Conservation (phyloP, 768 basidiomycete species). For the Podaxis pistillaris region DNA sequence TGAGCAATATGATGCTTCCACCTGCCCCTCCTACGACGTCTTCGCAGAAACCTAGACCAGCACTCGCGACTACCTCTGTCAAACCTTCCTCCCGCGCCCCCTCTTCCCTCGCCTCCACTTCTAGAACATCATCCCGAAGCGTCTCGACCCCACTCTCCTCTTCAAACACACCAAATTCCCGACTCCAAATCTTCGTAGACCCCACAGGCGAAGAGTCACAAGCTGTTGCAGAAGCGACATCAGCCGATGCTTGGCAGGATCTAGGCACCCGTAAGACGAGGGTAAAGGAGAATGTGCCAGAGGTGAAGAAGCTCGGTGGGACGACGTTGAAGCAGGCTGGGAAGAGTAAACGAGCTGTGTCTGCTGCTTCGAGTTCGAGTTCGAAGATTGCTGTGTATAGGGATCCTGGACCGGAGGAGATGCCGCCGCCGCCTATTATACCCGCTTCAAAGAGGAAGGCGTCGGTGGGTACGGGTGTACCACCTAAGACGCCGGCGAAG, state of each 20-base stretch:
- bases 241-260: slow-evolving; percentile 60
- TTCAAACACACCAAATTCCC: slow-evolving; percentile 41
- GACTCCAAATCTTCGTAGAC: slow-evolving; percentile 73
- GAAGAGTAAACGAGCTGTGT: slow-evolving; percentile 50
- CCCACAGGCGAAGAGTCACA: slow-evolving; percentile 52
- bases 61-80: slow-evolving; percentile 43
- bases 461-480: not conserved
- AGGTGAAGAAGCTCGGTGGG: slow-evolving; percentile 66
- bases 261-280: slow-evolving; percentile 76
- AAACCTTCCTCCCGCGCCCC: slow-evolving; percentile 25
- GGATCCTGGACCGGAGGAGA: slow-evolving; percentile 54
- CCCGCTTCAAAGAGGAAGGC: slow-evolving; percentile 21
- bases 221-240: slow-evolving; percentile 31
- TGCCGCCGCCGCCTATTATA: slow-evolving; percentile 39
- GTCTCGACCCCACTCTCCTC: slow-evolving; percentile 26
- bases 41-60: slow-evolving; percentile 30
- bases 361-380: slow-evolving; percentile 28
- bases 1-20: slow-evolving; percentile 47
- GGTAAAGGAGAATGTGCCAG: slow-evolving; percentile 76
- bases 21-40: slow-evolving; percentile 33
- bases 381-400: slow-evolving; percentile 66
- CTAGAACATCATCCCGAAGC: slow-evolving; percentile 23
- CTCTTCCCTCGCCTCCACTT: slow-evolving; percentile 18
- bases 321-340: slow-evolving; percentile 66
- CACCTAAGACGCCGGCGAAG: slow-evolving; percentile 22